Evolutionary conservation across 768 basidiomycete genomes (phyloP), one percentile per base, ranked within the genome.

Genomic region (Cystobasidium onofrii): DNA sequence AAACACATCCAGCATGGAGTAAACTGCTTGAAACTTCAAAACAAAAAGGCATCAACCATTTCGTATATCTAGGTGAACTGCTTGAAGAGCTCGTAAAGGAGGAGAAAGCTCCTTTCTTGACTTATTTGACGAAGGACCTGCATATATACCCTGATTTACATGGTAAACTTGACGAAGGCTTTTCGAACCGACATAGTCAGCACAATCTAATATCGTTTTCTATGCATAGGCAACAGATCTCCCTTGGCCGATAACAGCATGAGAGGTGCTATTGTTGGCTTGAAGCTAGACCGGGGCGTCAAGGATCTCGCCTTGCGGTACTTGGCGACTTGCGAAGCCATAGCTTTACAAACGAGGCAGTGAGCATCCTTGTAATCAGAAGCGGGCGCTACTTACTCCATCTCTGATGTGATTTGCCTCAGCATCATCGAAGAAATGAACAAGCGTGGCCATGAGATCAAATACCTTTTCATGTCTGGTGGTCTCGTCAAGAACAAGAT

Each of bases 141-240:
- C 92, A 98, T 79, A 85, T 98, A 79, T 99, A 98, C 82, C 95
- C 95, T 0, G 95, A 99, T 80, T 85, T 96, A 74, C 91, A 93
- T 80, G 93, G 92, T 90, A 78, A 44, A 81, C 70, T 67, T 43
- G 74, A 9, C 33, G 41, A 3, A 9, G 34, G 4, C 23, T 23
- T 25, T 39, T 4, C 6, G 6, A 36, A 27, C 25, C 12, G 20
- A 27, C 15, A 39, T 44, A 65, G 43, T 15, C 15, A 34, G 9
- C 27, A n/a, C 27, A 41, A 27, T 46, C 15, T 4, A 0, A 20
- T n/a, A 36, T 44, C 70, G n/a, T 15, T 1, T 39, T 29, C 34
- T 31, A 23, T 50, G 43, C 60, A 27, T 81, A 93, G 93, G 95
- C 44, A 99, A 99, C 81, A 86, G 96, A 74, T 97, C 94, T 0